Conservation (phyloP, 371 early-diverging fungal species). For the Chytridium lagenaria region DNA sequence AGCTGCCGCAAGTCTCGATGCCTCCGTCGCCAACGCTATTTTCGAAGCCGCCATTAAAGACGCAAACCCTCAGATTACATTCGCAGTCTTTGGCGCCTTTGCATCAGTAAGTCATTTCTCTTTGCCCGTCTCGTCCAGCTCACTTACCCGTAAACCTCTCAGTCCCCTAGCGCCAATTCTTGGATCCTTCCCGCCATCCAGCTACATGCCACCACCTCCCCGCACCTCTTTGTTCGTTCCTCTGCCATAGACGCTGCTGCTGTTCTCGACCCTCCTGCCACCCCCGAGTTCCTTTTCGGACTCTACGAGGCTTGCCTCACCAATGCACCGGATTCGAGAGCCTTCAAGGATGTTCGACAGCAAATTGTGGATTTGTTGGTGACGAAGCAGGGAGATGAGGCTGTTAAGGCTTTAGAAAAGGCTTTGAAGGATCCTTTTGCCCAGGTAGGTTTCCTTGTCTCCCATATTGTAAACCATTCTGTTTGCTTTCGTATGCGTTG, state of each 20-base stretch:
- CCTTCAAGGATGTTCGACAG: constrained; percentile 12
- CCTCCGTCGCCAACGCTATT: not conserved
- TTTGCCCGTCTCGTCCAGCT: too few relatives aligned
- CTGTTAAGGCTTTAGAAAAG: too few relatives aligned
- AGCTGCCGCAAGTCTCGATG: not conserved
- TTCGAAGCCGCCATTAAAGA: not conserved
- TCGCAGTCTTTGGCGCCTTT: constrained; percentile 1
- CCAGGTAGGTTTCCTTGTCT: too few relatives aligned
- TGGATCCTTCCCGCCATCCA: constrained; percentile 14
- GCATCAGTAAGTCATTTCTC: not conserved
- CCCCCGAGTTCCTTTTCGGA: not conserved
- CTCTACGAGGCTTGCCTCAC: not conserved
- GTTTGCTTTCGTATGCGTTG: too few relatives aligned
- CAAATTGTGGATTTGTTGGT: constrained; percentile 8
- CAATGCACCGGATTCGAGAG: not conserved
- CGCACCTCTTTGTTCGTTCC: constrained; percentile 5
- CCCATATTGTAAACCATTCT: too few relatives aligned
- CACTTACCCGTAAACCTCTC: too few relatives aligned
- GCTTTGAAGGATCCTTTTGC: not conserved
- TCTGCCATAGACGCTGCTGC: constrained; percentile 1
- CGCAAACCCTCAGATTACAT: not conserved
- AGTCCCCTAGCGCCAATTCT: not conserved
- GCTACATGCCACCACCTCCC: not conserved
- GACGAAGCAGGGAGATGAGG: not conserved
- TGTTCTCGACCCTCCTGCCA: not conserved